phyloP scores from a whole-genome alignment of 2,329 filamentous ascomycete species.

The Calonectria pseudoreteaudii region DNA sequence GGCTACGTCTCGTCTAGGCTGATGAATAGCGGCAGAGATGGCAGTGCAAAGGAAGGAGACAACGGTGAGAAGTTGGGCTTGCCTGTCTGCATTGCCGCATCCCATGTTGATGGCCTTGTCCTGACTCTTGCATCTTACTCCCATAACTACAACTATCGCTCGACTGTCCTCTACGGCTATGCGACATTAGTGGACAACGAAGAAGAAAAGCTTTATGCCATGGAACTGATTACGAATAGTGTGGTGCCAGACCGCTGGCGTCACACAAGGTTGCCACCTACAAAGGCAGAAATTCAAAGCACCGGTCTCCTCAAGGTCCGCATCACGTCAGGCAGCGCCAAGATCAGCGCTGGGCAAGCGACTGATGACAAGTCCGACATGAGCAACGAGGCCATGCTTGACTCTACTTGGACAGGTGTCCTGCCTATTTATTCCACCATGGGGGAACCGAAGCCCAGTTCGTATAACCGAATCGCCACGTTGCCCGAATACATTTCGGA shows the following conservation, averaged over 20 bases:
- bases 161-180: constrained; percentile 81
- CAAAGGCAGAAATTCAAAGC: constrained; percentile 77
- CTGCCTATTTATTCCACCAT: constrained; percentile 73
- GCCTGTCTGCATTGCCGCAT: constrained; percentile 79
- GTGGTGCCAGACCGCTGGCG: constrained; percentile 78
- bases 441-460: constrained; percentile 71
- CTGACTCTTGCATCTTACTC: constrained; percentile 82
- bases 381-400: constrained; percentile 55
- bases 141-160: constrained; percentile 90
- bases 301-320: constrained; percentile 79
- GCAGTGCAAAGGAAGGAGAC: not conserved
- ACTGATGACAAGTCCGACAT: constrained; percentile 64
- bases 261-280: constrained; percentile 76
- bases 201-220: constrained; percentile 81
- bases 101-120: constrained; percentile 82
- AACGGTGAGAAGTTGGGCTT: constrained; percentile 59
- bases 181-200: constrained; percentile 74
- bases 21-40: constrained; percentile 68
- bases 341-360: constrained; percentile 76
- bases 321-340: constrained; percentile 79
- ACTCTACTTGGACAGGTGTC: constrained; percentile 67
- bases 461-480: constrained; percentile 66
- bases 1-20: constrained; percentile 85
- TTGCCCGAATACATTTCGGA: constrained; percentile 71
- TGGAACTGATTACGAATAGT: constrained; percentile 81